These are phyloP conservation scores for Solanum hybrid DNA, from an alignment of 305 asterid species.

Conservation along the genomic window DNA sequence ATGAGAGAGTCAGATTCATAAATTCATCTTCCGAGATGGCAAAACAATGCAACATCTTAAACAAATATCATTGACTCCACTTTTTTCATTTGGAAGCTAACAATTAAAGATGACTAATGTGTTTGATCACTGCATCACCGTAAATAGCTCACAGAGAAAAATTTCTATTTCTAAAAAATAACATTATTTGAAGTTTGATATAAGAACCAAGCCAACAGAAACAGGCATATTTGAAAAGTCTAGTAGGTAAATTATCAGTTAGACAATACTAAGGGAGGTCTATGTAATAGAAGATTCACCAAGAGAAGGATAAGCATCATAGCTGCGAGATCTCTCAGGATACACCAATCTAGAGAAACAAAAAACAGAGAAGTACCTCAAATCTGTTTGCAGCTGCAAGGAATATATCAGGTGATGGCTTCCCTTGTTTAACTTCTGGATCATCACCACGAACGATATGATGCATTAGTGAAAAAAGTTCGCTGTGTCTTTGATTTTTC, in stretches of 20 bases:
- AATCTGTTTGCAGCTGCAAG: constrained; percentile 87
- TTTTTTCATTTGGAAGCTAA: background rate
- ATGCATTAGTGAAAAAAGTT: constrained; percentile 80
- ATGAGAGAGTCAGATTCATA: background rate
- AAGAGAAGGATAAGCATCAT: background rate
- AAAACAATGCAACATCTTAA: background rate
- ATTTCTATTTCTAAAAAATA: background rate
- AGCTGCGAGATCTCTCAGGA: background rate
- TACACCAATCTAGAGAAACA: background rate
- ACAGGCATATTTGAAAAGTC: background rate
- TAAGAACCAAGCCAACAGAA: background rate
- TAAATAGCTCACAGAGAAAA: background rate
- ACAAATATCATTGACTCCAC: background rate
- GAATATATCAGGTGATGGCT: constrained; percentile 87
- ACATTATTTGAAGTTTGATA: background rate
- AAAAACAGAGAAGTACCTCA: constrained; percentile 39
- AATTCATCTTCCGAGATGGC: background rate
- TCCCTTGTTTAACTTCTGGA: constrained; percentile 91
- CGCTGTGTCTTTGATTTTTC: constrained; percentile 72
- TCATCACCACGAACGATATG: constrained; percentile 88
- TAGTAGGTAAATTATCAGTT: background rate
- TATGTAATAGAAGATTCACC: background rate
- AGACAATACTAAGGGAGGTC: background rate
- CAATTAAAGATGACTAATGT: background rate
- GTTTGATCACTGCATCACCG: background rate